Percentiles rank a stretch among this genome's conserved stretches.
phyloP scores from a whole-genome alignment of 345 rosid genomes.

The Eucalyptus tenuipes region DNA sequence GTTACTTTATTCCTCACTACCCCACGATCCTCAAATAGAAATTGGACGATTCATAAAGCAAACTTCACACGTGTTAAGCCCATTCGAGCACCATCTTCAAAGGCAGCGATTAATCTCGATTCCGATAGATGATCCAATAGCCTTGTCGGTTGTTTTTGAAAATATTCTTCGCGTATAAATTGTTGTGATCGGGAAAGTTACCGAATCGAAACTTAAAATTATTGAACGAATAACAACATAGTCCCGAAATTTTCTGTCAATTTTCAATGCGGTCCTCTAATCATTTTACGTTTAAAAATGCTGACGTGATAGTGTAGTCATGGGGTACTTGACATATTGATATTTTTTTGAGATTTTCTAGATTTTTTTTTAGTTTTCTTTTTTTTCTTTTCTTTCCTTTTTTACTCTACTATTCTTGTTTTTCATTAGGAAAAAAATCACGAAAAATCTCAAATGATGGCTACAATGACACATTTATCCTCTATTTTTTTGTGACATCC shows the following conservation, averaged over 20 bases:
- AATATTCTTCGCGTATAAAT: not conserved
- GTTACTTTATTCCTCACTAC: not conserved
- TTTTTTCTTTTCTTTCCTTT: not conserved
- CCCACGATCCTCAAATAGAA: not conserved
- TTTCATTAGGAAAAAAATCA: not conserved
- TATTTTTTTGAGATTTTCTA: too few relatives aligned
- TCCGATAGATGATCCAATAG: not conserved
- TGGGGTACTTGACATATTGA: too few relatives aligned
- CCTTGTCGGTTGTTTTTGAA: not conserved
- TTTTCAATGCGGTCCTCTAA: too few relatives aligned
- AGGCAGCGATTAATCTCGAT: not conserved
- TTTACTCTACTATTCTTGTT: not conserved
- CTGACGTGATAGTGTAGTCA: too few relatives aligned
- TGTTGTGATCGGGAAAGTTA: not conserved
- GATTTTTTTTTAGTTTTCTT: too few relatives aligned
- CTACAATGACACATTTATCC: rapidly evolving
- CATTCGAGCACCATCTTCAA: not conserved
- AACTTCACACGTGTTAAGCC: not conserved
- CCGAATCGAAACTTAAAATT: not conserved
- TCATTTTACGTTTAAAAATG: too few relatives aligned
- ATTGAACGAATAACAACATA: not conserved
- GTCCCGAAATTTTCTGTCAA: too few relatives aligned
- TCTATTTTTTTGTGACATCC: rapidly evolving
- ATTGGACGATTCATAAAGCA: not conserved
- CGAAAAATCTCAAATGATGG: too few relatives aligned